Evolutionary conservation across 2,329 filamentous ascomycete species (phyloP).

Genomic region (Penicillium sp.): DNA sequence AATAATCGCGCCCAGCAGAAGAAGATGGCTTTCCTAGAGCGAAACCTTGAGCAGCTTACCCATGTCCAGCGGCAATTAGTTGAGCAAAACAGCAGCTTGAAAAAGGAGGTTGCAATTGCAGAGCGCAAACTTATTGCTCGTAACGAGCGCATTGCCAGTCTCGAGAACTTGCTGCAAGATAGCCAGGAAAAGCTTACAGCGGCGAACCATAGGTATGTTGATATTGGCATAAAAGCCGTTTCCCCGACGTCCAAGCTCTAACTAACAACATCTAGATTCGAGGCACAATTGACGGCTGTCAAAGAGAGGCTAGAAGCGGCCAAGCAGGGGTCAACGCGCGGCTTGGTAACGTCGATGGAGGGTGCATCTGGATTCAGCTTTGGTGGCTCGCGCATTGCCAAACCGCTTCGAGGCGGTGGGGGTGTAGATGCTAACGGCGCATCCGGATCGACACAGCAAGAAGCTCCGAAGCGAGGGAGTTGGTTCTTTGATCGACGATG

Average conservation of each 20-base stretch:
- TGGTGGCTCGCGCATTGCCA: conserved; percentile 58
- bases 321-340: conserved; percentile 85
- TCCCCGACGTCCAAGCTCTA: conserved; percentile 5
- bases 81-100: conserved; percentile 92
- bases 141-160: conserved; percentile 92
- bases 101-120: conserved; percentile 98
- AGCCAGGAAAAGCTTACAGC: conserved; percentile 97
- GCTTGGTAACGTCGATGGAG: conserved; percentile 62
- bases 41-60: conserved; percentile 95
- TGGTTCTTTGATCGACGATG: conserved; percentile 49
- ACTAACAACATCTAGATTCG: conserved; percentile 63
- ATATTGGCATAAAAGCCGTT: conserved; percentile 8
- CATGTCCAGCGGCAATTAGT: conserved; percentile 96
- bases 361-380: conserved; percentile 71
- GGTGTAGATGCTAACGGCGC: conserved; percentile 30
- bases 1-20: conserved; percentile 99
- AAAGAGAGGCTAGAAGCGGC: conserved; percentile 96
- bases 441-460: conserved; percentile 60
- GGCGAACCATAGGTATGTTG: conserved; percentile 87
- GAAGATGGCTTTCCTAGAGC: conserved; percentile 99
- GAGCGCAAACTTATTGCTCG: conserved; percentile 94
- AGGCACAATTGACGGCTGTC: conserved; percentile 91
- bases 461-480: conserved; percentile 59
- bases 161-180: conserved; percentile 89
- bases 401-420: conserved; percentile 56